These are phyloP conservation scores for Apiotrichum sp. DNA, from an alignment of 1,284 basidiomycete species.

Conservation along the genomic window DNA sequence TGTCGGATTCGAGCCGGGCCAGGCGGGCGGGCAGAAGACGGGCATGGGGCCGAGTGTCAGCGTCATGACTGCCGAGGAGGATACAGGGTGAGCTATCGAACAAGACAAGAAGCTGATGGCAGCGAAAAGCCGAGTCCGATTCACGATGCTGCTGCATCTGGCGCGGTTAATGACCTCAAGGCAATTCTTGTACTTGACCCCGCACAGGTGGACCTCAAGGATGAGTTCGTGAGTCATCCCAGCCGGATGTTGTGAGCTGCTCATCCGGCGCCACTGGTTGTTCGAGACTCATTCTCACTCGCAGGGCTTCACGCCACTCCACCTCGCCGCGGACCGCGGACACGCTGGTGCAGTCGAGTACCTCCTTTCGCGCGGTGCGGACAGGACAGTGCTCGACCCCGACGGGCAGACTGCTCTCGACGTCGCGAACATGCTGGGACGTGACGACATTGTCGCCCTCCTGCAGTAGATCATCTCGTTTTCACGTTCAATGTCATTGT, in stretches of 20 bases:
- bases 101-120: no score
- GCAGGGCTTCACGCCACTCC: slow-evolving; percentile 77
- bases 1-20: slow-evolving; percentile 57
- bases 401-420: slow-evolving; percentile 36
- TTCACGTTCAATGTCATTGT: neutral
- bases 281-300: neutral
- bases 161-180: slow-evolving; percentile 53
- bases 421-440: slow-evolving; percentile 26
- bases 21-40: slow-evolving; percentile 22
- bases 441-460: slow-evolving; percentile 26
- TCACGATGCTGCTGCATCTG: slow-evolving; percentile 61
- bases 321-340: slow-evolving; percentile 78
- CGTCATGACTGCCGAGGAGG: slow-evolving; percentile 49
- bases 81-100: neutral
- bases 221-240: slow-evolving; percentile 57
- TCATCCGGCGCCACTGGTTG: neutral
- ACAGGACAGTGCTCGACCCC: slow-evolving; percentile 55
- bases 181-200: slow-evolving; percentile 51
- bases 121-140: slow-evolving; percentile 33
- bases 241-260: no score
- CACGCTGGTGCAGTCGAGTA: slow-evolving; percentile 55
- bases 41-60: slow-evolving; percentile 58
- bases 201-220: slow-evolving; percentile 49
- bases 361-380: slow-evolving; percentile 62
- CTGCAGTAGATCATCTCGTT: slow-evolving; percentile 9